Conservation (phyloP, 495 filamentous ascomycete species). For the Talaromyces adpressus region DNA sequence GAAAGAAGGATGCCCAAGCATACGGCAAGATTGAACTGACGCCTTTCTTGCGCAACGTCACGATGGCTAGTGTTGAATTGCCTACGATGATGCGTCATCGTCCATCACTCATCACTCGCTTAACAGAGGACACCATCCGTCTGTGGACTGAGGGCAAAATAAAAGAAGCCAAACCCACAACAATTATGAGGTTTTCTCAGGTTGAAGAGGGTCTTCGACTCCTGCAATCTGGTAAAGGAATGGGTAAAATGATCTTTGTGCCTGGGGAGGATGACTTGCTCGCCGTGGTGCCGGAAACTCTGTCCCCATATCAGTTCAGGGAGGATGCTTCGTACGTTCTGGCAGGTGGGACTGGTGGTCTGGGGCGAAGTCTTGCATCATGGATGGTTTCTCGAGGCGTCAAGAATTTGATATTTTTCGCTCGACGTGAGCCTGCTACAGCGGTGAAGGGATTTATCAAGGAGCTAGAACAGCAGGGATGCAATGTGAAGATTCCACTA, state of each 20-base stretch:
- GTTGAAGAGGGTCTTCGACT: constrained; percentile 38
- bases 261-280: no score
- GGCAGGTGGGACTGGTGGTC: constrained; percentile 35
- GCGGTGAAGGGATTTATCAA: constrained; percentile 12
- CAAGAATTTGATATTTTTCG: constrained; percentile 26
- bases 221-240: constrained; percentile 42
- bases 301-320: no score
- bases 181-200: constrained; percentile 17
- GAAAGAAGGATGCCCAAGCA: constrained; percentile 22
- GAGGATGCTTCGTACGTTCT: constrained; percentile 34
- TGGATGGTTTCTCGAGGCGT: constrained; percentile 31
- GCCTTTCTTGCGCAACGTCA: constrained; percentile 13
- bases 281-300: not conserved
- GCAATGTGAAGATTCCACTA: constrained; percentile 13
- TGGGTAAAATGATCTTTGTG: constrained; percentile 46
- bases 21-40: constrained; percentile 13
- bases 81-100: constrained; percentile 5
- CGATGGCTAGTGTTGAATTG: constrained; percentile 20
- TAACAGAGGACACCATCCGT: not conserved
- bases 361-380: constrained; percentile 30
- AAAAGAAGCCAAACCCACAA: constrained; percentile 8
- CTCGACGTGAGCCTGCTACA: constrained; percentile 19
- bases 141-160: constrained; percentile 12
- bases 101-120: not conserved
- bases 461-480: constrained; percentile 11